These are phyloP conservation scores for Fusarium sp. DNA, from an alignment of 2,329 filamentous ascomycete species.

Conservation along the genomic window DNA sequence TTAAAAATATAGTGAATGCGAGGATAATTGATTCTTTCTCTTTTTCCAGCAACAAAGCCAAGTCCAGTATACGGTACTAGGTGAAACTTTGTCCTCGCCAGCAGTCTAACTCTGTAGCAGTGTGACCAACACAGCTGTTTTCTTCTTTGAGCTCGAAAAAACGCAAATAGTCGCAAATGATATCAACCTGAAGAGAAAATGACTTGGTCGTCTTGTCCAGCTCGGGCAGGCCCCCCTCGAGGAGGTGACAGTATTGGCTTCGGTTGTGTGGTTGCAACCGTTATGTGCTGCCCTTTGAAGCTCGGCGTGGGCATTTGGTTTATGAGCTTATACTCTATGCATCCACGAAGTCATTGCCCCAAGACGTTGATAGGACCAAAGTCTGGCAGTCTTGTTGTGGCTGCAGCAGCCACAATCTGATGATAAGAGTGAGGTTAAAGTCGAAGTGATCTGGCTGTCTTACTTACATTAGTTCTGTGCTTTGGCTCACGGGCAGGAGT, in stretches of 20 bases:
- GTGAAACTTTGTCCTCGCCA: background rate
- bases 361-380: constrained; percentile 4
- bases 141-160: background rate
- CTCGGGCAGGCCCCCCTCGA: constrained; percentile 60
- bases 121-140: background rate
- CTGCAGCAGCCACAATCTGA: constrained; percentile 7
- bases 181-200: background rate
- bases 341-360: constrained; percentile 69
- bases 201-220: background rate
- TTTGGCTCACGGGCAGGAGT: background rate
- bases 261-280: constrained; percentile 78
- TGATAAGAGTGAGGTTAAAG: constrained; percentile 15
- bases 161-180: background rate
- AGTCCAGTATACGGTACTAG: background rate
- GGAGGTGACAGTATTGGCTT: constrained; percentile 91
- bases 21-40: background rate
- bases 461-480: constrained; percentile 19
- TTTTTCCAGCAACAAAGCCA: background rate
- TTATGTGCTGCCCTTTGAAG: constrained; percentile 63
- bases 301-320: constrained; percentile 68
- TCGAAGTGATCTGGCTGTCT: constrained; percentile 10
- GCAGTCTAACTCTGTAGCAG: background rate
- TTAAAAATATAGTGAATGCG: background rate
- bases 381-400: constrained; percentile 1
- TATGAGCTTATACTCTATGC: constrained; percentile 66